Evolutionary conservation across 1,284 basidiomycete genomes (phyloP), one percentile per base, ranked within the genome.

Genomic region (Fomitiporia mediterranea): DNA sequence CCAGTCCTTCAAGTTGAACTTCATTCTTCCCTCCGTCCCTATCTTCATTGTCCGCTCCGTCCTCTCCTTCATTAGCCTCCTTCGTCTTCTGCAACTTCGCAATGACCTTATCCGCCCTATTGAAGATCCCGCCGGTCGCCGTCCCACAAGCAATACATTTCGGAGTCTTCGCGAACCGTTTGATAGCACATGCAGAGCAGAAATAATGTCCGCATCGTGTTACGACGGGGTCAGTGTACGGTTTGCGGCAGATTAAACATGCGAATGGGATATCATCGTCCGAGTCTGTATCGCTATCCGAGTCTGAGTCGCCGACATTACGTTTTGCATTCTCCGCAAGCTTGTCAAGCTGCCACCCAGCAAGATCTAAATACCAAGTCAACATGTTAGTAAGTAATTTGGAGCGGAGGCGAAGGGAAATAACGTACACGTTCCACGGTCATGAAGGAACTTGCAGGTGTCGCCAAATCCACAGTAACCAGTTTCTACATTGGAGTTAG

Each of bases 381-480:
- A 65, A 66, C 68, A 59, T 66, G 57, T 67, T 51, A 59, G 56
- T 48, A 58, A 44, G 53, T 47, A 53, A 51, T 39, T 46, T 15
- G 15, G n/a, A 21, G 51, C 35, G 28, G 28, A 35, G 37, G 53
- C 60, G 57, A 62, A 47, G 38, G 47, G 53, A 59, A 44, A 43
- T 46, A 50, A 82, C 86, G 69, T 66, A 89, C 88, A 91, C 40
- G 89, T 91, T 58, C 88, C 88, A 64, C 88, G 84, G 70, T 94
- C 91, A 70, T 94, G 91, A 68, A 94, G 77, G 73, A 94, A 94
- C 76, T 98, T 99, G 75, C 96, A 99, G 6, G 93, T 95, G 72
- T 99, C 97, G 28, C 97, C 97, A 69, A 97, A 99, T 3, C 97
- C 97, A 72, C 96, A 99, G 70, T 94, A 99, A 0, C 97, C 97